phyloP scores from a whole-genome alignment of 2,329 filamentous ascomycete genomes.

The Aspergillus sp. region DNA sequence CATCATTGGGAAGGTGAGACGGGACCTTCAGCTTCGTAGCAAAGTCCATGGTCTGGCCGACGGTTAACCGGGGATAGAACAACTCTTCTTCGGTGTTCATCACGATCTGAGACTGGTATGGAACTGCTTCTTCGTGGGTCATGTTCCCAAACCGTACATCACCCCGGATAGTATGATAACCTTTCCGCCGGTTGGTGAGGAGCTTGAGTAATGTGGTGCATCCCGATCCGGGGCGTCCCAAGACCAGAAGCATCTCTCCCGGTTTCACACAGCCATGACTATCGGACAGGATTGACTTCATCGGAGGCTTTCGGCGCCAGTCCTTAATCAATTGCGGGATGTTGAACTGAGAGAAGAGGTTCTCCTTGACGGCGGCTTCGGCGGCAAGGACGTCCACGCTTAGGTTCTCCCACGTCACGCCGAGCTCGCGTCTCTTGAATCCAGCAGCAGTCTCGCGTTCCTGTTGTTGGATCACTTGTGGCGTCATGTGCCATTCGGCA shows the following conservation, averaged over 20 bases:
- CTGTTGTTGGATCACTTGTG: conserved; percentile 44
- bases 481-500: conserved; percentile 48
- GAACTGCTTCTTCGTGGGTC: conserved; percentile 38
- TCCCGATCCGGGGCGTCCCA: conserved; percentile 66
- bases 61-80: conserved; percentile 51
- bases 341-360: conserved; percentile 59
- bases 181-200: conserved; percentile 61
- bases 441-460: conserved; percentile 45
- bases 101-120: conserved; percentile 57
- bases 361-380: conserved; percentile 63
- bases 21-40: conserved; percentile 65
- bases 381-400: conserved; percentile 62
- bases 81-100: conserved; percentile 55
- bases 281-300: conserved; percentile 63
- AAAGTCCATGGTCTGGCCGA: conserved; percentile 54
- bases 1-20: conserved; percentile 65
- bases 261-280: conserved; percentile 67
- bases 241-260: conserved; percentile 69
- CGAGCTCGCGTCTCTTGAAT: conserved; percentile 51
- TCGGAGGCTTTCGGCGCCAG: conserved; percentile 52
- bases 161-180: conserved; percentile 58
- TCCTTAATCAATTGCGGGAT: conserved; percentile 53
- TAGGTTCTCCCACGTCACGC: conserved; percentile 63
- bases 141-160: conserved; percentile 57
- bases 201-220: conserved; percentile 70